Conservation (phyloP, 1,284 basidiomycete genomes). For the Apiotrichum akiyoshidainum region DNA sequence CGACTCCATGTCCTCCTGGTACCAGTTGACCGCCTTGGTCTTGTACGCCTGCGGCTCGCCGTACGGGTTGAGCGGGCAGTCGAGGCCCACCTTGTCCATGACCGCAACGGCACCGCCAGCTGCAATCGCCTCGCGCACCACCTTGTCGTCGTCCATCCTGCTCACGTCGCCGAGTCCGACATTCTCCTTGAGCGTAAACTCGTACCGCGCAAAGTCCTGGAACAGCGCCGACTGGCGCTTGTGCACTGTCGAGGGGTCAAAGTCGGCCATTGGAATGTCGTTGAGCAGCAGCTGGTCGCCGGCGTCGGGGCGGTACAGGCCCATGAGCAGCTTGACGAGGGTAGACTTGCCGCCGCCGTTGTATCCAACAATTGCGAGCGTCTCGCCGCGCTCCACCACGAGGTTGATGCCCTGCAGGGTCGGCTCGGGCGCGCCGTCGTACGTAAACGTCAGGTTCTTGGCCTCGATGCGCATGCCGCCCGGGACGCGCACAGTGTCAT, state of each 20-base stretch:
- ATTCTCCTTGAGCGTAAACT: constrained; percentile 69
- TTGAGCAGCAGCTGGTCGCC: constrained; percentile 64
- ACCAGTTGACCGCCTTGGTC: constrained; percentile 1
- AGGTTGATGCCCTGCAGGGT: constrained; percentile 67
- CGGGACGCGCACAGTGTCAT: constrained; percentile 24
- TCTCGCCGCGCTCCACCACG: constrained; percentile 64
- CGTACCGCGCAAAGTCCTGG: constrained; percentile 75
- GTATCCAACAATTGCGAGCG: constrained; percentile 57
- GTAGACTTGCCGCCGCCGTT: constrained; percentile 18
- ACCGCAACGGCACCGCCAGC: constrained; percentile 63
- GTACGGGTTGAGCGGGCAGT: constrained; percentile 11
- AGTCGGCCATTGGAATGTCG: constrained; percentile 61
- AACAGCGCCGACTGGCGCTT: constrained; percentile 68
- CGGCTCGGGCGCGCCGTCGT: constrained; percentile 65
- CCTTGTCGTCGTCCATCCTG: constrained; percentile 39
- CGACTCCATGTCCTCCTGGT: background rate
- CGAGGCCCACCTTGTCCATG: constrained; percentile 25
- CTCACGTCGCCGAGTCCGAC: constrained; percentile 69
- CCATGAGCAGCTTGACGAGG: constrained; percentile 65
- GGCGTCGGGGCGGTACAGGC: constrained; percentile 57
- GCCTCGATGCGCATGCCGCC: constrained; percentile 63
- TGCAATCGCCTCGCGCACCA: constrained; percentile 61
- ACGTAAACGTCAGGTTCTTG: constrained; percentile 71
- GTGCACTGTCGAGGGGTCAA: constrained; percentile 66
- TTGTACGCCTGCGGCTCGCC: constrained; percentile 4